Conservation (phyloP, 2,329 filamentous ascomycete species). For the Trichoderma polysporum region DNA sequence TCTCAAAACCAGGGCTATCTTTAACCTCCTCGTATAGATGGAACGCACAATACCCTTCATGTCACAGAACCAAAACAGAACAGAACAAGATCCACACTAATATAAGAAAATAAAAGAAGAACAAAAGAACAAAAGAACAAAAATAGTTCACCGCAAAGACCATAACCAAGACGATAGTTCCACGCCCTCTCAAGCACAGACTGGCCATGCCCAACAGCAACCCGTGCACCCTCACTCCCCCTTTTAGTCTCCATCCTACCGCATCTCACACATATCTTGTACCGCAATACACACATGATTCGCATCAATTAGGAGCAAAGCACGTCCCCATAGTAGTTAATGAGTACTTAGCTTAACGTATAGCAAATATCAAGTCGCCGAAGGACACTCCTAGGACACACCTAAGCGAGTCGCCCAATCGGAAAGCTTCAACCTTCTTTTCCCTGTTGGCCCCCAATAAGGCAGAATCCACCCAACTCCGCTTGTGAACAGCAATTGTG, state of each 20-base stretch:
- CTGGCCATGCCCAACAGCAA: neutral
- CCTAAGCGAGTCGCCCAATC: neutral
- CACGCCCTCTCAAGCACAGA: constrained; percentile 3
- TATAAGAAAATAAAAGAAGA: neutral
- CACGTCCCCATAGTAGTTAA: too few relatives aligned
- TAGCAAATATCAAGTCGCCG: neutral
- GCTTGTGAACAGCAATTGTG: neutral
- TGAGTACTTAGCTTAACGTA: too few relatives aligned
- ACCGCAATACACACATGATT: neutral
- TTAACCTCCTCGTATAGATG: neutral
- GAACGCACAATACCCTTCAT: neutral
- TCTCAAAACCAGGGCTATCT: neutral
- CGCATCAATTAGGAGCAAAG: too few relatives aligned
- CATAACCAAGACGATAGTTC: neutral
- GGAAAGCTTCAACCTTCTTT: neutral
- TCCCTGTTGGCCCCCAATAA: neutral
- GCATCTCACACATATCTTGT: neutral
- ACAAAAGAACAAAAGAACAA: neutral
- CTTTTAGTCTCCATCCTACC: neutral
- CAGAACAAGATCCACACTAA: neutral
- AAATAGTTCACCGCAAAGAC: neutral
- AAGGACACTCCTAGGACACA: neutral
- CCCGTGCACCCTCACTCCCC: neutral
- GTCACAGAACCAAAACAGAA: neutral
- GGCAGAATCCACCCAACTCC: too few relatives aligned